Base-by-base conservation (phyloP, 805 yeast species). In the Ogataea corticis region DNA sequence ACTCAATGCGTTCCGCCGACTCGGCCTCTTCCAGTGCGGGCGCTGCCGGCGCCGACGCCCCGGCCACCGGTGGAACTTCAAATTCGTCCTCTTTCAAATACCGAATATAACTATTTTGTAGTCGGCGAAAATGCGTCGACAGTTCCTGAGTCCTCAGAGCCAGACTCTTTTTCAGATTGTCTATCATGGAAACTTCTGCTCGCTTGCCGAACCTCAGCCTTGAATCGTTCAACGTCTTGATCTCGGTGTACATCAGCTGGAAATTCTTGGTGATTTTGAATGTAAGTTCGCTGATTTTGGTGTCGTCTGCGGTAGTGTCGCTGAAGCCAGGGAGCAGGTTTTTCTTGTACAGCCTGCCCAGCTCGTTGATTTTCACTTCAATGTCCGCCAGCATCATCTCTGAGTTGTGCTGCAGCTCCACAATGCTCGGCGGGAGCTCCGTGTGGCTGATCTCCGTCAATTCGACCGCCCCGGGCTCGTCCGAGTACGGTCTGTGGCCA, bases 31-130 rank as follows among this genome's bases (percentile, higher is more conserved):
- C 68, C 29, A 62, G 27, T 10, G 43, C 37, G 30, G 37, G 37
- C 12, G 42, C 41, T n/a, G 38, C 43, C 23, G 29, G 35, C 37
- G 30, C 39, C 21, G 43, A 29, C 12, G 23, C 30, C 16, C 30
- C 27, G 16, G 21, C 44, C 4, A 33, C 17, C 31, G 38, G 13
- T 9, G 57, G 57, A 13, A 73, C 48, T 58, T 65, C 84, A 55
- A 77, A 82, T 38, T 87, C 94, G 59, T 87, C 96, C 51, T 87
- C 87, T 54, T 86, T 81, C 46, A 92, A 71, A 54, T 85, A 87
- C 61, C 87, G 85, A 59, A 94, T 82, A 59, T 94, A 94, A 52
- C 85, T 83, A 58, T 92, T 88, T 63, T 94, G 99, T 56, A 94
- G 69, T 59, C 87, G 86, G 42, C 98, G 71, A 67, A 91, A 94